Conservation (phyloP, 352 stramenopile genomes). For the Phytophthora aleatoria region DNA sequence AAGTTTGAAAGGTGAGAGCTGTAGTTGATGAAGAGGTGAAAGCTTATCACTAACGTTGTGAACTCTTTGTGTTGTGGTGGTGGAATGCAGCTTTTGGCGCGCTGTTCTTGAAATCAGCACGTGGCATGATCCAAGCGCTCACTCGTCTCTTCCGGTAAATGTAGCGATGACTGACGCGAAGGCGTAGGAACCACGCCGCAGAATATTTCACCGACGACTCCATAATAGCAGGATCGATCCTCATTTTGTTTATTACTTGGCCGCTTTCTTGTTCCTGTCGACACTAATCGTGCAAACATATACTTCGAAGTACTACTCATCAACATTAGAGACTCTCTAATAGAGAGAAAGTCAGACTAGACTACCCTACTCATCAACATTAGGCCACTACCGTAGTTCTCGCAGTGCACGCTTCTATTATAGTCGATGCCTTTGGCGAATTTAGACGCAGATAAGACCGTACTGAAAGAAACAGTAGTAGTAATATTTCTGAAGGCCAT, state of each 20-base stretch:
- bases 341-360: too few species aligned
- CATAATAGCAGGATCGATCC: slow-evolving; percentile 30
- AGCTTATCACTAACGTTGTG: neutral
- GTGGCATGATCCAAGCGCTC: slow-evolving; percentile 66
- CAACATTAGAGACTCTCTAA: too few species aligned
- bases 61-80: neutral
- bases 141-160: slow-evolving; percentile 59
- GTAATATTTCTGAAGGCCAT: too few species aligned
- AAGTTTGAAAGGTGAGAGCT: slow-evolving; percentile 58
- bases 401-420: too few species aligned
- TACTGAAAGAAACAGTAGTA: too few species aligned
- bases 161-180: slow-evolving; percentile 2
- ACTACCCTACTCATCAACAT: too few species aligned
- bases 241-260: slow-evolving; percentile 29
- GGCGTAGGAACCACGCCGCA: slow-evolving; percentile 2
- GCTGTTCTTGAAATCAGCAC: slow-evolving; percentile 71
- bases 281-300: slow-evolving; percentile 23
- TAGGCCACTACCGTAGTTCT: too few species aligned
- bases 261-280: slow-evolving; percentile 44
- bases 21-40: neutral
- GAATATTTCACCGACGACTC: slow-evolving; percentile 5
- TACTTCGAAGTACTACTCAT: too few species aligned
- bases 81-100: slow-evolving; percentile 50
- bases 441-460: too few species aligned
- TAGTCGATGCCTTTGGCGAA: too few species aligned